Evolutionary conservation across 345 rosid genomes (phyloP).

Genomic region (Populus simonii): DNA sequence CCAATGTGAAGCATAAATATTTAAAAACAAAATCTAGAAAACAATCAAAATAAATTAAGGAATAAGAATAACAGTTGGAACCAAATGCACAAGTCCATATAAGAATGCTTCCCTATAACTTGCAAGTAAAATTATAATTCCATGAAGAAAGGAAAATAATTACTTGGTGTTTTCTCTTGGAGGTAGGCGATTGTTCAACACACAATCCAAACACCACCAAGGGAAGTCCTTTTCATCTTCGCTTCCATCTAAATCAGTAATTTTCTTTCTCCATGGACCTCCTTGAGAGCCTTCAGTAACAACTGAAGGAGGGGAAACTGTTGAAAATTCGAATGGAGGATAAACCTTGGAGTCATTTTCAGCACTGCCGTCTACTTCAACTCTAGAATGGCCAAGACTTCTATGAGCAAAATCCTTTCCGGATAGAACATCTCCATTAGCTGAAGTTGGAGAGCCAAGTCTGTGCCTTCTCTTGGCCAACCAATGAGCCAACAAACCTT

Average conservation of each 20-base stretch:
- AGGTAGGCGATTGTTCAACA: conserved; percentile 83
- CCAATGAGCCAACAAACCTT: conserved; percentile 93
- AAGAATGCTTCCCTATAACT: background rate
- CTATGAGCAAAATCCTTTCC: conserved; percentile 62
- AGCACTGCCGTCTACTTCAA: conserved; percentile 62
- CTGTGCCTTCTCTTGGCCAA: conserved; percentile 77
- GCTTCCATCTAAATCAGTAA: conserved; percentile 77
- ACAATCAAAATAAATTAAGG: background rate
- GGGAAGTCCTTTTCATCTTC: conserved; percentile 98
- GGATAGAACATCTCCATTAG: conserved; percentile 66
- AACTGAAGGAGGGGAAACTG: conserved; percentile 79
- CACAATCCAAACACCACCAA: conserved; percentile 91
- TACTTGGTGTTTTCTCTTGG: conserved; percentile 95
- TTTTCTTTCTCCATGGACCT: conserved; percentile 96
- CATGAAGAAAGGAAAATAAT: background rate
- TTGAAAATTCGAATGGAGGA: conserved; percentile 89
- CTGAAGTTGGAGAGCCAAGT: conserved; percentile 57
- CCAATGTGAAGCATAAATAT: conserved; percentile 4
- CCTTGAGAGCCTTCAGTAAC: conserved; percentile 98
- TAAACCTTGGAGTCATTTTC: conserved; percentile 79
- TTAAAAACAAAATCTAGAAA: background rate
- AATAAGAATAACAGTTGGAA: background rate
- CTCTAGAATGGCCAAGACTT: conserved; percentile 55
- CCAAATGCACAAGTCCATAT: background rate
- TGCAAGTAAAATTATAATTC: background rate